phyloP scores from a whole-genome alignment of 2,329 filamentous ascomycete species.

The Magnaporthales sp. region DNA sequence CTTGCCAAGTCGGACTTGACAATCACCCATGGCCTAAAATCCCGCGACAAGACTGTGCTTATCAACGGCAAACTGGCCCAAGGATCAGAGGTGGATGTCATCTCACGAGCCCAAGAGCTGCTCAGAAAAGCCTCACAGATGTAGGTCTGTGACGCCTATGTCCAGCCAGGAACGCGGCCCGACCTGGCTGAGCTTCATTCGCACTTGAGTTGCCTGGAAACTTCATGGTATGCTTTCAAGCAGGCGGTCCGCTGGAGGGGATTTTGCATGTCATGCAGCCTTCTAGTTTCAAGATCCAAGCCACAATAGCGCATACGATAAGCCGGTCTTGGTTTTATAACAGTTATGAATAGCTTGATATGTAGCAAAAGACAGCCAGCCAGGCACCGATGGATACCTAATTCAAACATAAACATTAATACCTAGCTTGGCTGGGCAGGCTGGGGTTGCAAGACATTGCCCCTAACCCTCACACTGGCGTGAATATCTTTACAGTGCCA shows the following conservation, averaged over 20 bases:
- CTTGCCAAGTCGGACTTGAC: constrained; percentile 56
- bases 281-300: too few species aligned
- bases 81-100: constrained; percentile 6
- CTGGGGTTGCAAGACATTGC: not conserved
- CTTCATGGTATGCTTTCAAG: too few species aligned
- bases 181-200: not conserved
- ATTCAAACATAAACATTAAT: not conserved
- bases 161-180: not conserved
- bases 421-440: too few species aligned
- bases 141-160: not conserved
- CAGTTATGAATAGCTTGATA: too few species aligned
- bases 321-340: too few species aligned
- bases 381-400: too few species aligned
- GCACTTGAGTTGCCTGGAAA: too few species aligned
- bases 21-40: constrained; percentile 55
- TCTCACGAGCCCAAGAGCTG: constrained; percentile 7
- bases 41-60: constrained; percentile 53
- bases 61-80: constrained; percentile 20
- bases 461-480: not conserved
- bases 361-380: too few species aligned
- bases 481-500: not conserved
- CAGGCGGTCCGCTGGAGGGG: not conserved
- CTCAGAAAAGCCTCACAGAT: constrained; percentile 6
- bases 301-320: too few species aligned
- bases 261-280: too few species aligned